phyloP scores from a whole-genome alignment of 768 basidiomycete species.

The Tricholoma bakamatsutake region DNA sequence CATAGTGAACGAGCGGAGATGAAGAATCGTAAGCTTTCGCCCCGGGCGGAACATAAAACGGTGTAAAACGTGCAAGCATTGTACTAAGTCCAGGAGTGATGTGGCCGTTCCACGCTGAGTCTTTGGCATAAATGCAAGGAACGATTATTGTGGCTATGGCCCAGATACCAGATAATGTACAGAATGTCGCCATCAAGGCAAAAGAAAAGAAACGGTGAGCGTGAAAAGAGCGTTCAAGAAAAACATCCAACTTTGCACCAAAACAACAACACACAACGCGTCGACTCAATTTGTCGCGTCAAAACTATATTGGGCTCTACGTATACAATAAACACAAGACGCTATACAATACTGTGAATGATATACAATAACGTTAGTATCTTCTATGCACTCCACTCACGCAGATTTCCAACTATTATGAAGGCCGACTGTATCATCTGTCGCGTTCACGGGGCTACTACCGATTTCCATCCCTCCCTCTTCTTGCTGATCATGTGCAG shows the following conservation, averaged over 20 bases:
- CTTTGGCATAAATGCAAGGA: constrained; percentile 15
- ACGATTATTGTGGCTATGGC: constrained; percentile 10
- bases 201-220: neutral
- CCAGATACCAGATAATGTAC: constrained; percentile 2
- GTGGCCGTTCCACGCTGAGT: constrained; percentile 69
- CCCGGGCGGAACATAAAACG: constrained; percentile 72
- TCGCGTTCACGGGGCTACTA: constrained; percentile 48
- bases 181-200: constrained; percentile 10
- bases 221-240: neutral
- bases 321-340: neutral
- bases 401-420: constrained; percentile 61
- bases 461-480: constrained; percentile 22
- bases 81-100: constrained; percentile 41
- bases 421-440: constrained; percentile 74
- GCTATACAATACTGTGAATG: constrained; percentile 6
- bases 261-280: constrained; percentile 7
- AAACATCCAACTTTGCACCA: neutral
- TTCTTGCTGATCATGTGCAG: constrained; percentile 8
- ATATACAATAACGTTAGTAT: constrained; percentile 9
- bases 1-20: constrained; percentile 61
- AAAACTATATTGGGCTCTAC: neutral
- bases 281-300: neutral
- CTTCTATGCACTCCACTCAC: constrained; percentile 5
- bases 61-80: constrained; percentile 43
- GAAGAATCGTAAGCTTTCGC: constrained; percentile 65